phyloP scores from a whole-genome alignment of 23 red algal species.

The Gracilaria domingensis region DNA sequence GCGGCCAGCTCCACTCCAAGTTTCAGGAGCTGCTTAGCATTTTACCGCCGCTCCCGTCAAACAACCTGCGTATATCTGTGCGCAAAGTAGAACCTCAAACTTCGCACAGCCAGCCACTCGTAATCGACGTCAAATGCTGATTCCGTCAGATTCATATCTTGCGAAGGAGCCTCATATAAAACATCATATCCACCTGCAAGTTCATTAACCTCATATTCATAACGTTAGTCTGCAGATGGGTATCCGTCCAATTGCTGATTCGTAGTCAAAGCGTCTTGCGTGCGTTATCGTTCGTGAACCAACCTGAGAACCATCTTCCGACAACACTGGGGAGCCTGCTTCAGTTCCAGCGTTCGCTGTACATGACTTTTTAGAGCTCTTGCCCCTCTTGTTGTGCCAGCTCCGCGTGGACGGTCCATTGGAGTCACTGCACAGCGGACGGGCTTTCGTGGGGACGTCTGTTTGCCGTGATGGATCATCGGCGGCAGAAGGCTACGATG shows the following conservation, averaged over 20 bases:
- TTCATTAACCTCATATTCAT: conserved; percentile 31
- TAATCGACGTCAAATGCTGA: conserved; percentile 1
- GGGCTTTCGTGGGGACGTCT: not conserved
- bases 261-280: conserved; percentile 37
- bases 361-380: conserved; percentile 43
- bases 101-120: conserved; percentile 51
- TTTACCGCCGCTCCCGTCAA: conserved; percentile 64
- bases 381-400: conserved; percentile 50
- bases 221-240: conserved; percentile 23
- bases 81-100: too few relatives aligned
- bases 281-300: conserved; percentile 43
- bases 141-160: not conserved
- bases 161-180: not conserved
- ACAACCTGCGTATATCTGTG: too few relatives aligned
- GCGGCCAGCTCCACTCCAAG: conserved; percentile 82
- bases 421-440: not conserved
- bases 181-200: not conserved
- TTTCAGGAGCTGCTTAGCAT: conserved; percentile 77
- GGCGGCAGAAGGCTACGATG: not conserved
- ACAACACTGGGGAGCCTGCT: conserved; percentile 28
- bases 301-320: conserved; percentile 47
- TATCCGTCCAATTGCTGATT: conserved; percentile 1
- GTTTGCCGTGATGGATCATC: not conserved
- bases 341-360: conserved; percentile 44
- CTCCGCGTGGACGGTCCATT: not conserved